Evolutionary conservation across 176 grass and related monocot genomes (phyloP).

Genomic region (Aegilops umbellulata): DNA sequence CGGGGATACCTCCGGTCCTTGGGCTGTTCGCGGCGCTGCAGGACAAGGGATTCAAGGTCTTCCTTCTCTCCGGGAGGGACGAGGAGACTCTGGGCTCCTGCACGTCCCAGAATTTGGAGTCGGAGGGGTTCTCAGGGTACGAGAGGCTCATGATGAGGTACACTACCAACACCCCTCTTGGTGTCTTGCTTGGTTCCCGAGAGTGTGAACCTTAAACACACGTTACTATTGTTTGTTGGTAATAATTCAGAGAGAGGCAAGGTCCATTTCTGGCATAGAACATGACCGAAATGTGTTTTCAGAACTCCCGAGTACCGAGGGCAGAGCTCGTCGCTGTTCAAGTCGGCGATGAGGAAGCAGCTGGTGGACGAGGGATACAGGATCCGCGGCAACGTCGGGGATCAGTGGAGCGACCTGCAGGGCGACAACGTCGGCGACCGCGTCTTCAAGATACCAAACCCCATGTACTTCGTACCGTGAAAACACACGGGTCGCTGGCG

Average conservation of each 20-base stretch:
- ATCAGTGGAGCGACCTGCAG: constrained; percentile 93
- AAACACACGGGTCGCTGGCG: background rate
- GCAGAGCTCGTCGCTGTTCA: constrained; percentile 64
- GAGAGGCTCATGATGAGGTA: constrained; percentile 89
- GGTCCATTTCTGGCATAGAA: background rate
- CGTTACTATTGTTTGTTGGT: no score
- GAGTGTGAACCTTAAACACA: no score
- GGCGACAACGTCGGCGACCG: constrained; percentile 73
- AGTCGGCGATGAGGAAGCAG: constrained; percentile 77
- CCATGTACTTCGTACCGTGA: constrained; percentile 94
- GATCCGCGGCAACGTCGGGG: constrained; percentile 82
- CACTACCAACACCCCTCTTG: background rate
- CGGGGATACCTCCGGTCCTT: constrained; percentile 55
- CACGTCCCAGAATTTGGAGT: constrained; percentile 55
- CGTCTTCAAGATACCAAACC: constrained; percentile 92
- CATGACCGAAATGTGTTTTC: background rate
- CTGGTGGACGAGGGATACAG: constrained; percentile 71
- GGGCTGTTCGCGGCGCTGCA: constrained; percentile 45
- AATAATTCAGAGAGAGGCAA: background rate
- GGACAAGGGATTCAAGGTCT: constrained; percentile 68
- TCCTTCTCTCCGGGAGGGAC: constrained; percentile 80
- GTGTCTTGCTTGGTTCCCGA: no score
- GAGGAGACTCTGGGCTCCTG: constrained; percentile 43
- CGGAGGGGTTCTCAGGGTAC: constrained; percentile 66
- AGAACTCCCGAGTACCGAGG: constrained; percentile 60